Evolutionary conservation across 2,329 filamentous ascomycete species (phyloP).

Genomic region (Elsinoe batatas): DNA sequence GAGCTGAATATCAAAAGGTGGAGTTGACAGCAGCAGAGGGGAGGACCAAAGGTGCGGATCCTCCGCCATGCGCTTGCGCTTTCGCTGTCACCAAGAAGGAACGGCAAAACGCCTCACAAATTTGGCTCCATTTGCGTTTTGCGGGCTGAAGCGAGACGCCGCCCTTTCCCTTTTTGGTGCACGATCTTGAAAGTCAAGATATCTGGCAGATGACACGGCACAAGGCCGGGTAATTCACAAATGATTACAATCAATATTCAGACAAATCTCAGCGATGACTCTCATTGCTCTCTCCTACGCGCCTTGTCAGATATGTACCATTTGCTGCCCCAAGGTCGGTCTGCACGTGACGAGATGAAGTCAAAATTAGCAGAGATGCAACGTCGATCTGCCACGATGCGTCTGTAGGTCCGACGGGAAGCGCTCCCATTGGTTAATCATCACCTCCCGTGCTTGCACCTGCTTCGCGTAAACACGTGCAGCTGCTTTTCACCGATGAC

Average conservation of each 20-base stretch:
- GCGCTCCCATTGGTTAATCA: neutral
- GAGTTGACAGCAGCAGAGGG: conserved; percentile 4
- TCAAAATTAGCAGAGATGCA: conserved; percentile 1
- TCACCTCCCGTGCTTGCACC: neutral
- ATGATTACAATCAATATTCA: neutral
- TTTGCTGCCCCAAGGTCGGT: neutral
- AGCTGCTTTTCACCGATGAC: neutral
- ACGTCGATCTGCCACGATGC: neutral
- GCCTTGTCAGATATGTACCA: neutral
- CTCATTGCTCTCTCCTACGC: too few species aligned
- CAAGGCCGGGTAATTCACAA: too few species aligned
- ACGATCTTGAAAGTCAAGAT: neutral
- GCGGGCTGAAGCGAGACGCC: conserved; percentile 1
- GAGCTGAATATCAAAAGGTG: conserved; percentile 8
- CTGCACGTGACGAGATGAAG: neutral
- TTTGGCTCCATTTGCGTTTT: neutral
- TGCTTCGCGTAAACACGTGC: neutral
- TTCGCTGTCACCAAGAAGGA: conserved; percentile 1
- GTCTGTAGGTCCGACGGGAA: neutral
- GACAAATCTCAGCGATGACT: neutral
- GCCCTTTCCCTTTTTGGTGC: neutral
- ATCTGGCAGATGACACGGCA: neutral
- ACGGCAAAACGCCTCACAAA: neutral
- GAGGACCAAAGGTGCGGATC: neutral
- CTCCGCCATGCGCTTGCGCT: neutral